A percentile compares a stretch with the other conserved stretches of the same genome.
These are phyloP conservation scores for Perkinsus marinus DNA, from an alignment of 169 alveolate species.

Conservation along the genomic window DNA sequence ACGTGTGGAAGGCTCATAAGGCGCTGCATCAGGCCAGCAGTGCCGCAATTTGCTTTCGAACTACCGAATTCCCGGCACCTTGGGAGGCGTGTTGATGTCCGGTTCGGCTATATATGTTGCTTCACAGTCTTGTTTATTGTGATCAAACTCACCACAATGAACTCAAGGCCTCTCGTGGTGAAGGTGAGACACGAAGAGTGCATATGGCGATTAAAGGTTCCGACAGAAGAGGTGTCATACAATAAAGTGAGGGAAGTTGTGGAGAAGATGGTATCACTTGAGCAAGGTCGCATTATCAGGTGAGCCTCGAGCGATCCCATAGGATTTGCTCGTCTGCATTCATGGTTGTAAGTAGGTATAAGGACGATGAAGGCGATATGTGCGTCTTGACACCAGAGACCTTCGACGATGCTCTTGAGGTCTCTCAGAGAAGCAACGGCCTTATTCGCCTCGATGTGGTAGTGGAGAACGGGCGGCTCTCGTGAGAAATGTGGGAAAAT, in stretches of 20 bases:
- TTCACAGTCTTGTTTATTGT: too few relatives aligned
- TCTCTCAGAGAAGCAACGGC: neutral
- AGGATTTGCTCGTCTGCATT: too few relatives aligned
- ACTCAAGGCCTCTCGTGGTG: neutral
- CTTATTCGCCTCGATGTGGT: neutral
- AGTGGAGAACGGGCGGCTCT: neutral
- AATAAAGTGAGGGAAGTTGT: neutral
- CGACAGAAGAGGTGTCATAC: neutral
- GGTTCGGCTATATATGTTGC: too few relatives aligned
- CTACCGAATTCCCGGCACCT: too few relatives aligned
- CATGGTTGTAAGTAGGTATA: neutral
- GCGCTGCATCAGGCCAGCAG: too few relatives aligned
- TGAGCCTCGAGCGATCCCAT: neutral
- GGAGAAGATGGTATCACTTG: neutral
- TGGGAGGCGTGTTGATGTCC: too few relatives aligned
- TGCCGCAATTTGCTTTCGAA: too few relatives aligned
- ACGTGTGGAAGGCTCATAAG: too few relatives aligned
- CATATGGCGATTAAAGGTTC: neutral
- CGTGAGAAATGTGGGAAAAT: too few relatives aligned
- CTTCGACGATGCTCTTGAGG: neutral
- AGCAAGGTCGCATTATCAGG: neutral
- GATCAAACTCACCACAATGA: neutral
- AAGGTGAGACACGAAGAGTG: neutral
- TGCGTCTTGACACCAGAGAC: neutral
- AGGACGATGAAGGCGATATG: neutral